These are phyloP conservation scores for Allium fistulosum DNA, from an alignment of 106 monocot species.

Conservation along the genomic window DNA sequence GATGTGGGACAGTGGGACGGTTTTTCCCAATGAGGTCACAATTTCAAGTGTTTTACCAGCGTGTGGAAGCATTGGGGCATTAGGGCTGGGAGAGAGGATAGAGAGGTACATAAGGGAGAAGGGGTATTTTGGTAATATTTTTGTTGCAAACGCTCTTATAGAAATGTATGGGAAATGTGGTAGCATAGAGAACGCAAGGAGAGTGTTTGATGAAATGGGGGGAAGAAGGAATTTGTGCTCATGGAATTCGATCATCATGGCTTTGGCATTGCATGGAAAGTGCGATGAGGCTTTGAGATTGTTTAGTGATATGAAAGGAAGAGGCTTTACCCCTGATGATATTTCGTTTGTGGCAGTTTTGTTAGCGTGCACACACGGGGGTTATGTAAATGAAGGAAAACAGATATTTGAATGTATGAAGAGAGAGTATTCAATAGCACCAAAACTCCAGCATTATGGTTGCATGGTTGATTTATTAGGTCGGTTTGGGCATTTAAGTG, in stretches of 20 bases:
- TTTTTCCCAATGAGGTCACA: conserved; percentile 63
- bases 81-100: conserved; percentile 56
- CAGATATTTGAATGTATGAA: conserved; percentile 38
- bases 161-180: conserved; percentile 87
- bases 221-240: conserved; percentile 44
- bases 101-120: conserved; percentile 44
- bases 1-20: conserved; percentile 44
- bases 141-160: conserved; percentile 56
- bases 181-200: conserved; percentile 24
- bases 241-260: conserved; percentile 87
- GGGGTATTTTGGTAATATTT: conserved; percentile 34
- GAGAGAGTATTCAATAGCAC: conserved; percentile 26
- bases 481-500: conserved; percentile 36
- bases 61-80: conserved; percentile 47
- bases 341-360: conserved; percentile 68
- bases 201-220: conserved; percentile 53
- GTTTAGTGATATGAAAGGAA: conserved; percentile 53
- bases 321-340: conserved; percentile 41
- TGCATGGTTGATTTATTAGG: conserved; percentile 81
- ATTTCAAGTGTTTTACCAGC: conserved; percentile 60
- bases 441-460: conserved; percentile 62
- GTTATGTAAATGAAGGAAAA: conserved; percentile 43
- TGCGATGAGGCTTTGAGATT: conserved; percentile 43
- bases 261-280: conserved; percentile 57
- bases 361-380: conserved; percentile 68